phyloP scores from a whole-genome alignment of 176 grass and related monocot species.

The Leersia perrieri region DNA sequence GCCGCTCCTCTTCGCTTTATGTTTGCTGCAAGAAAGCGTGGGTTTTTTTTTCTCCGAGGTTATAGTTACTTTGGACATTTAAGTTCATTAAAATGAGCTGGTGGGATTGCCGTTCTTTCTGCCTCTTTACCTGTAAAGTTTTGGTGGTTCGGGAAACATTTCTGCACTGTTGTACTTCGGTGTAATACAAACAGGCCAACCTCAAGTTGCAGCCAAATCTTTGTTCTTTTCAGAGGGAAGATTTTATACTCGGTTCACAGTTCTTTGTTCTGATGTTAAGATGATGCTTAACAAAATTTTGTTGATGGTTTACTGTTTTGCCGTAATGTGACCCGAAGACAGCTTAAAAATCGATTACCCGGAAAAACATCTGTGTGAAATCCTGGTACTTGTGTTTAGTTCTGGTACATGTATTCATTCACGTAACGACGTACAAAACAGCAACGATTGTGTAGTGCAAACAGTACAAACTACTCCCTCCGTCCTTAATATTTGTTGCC shows the following conservation, averaged over 20 bases:
- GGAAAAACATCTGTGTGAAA: too few species aligned
- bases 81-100: slow-evolving; percentile 36
- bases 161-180: slow-evolving; percentile 44
- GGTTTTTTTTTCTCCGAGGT: slow-evolving; percentile 40
- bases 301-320: not conserved
- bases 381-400: too few species aligned
- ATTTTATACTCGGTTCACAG: not conserved
- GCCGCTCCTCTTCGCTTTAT: slow-evolving; percentile 22
- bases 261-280: too few species aligned
- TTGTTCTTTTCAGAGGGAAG: not conserved
- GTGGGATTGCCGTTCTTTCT: slow-evolving; percentile 51
- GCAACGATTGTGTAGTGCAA: too few species aligned
- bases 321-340: too few species aligned
- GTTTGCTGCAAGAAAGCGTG: slow-evolving; percentile 28
- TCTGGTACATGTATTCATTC: too few species aligned
- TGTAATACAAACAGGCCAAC: slow-evolving; percentile 36
- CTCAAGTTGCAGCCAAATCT: slow-evolving; percentile 5
- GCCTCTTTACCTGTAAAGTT: slow-evolving; percentile 62
- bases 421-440: too few species aligned
- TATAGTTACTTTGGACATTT: slow-evolving; percentile 30
- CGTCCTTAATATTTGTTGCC: too few species aligned
- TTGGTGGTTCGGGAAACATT: slow-evolving; percentile 48
- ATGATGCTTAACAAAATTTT: too few species aligned
- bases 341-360: too few species aligned
- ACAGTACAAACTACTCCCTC: too few species aligned